Evolutionary conservation across 352 stramenopile species (phyloP).

Genomic region (Phytophthora cryptogea): DNA sequence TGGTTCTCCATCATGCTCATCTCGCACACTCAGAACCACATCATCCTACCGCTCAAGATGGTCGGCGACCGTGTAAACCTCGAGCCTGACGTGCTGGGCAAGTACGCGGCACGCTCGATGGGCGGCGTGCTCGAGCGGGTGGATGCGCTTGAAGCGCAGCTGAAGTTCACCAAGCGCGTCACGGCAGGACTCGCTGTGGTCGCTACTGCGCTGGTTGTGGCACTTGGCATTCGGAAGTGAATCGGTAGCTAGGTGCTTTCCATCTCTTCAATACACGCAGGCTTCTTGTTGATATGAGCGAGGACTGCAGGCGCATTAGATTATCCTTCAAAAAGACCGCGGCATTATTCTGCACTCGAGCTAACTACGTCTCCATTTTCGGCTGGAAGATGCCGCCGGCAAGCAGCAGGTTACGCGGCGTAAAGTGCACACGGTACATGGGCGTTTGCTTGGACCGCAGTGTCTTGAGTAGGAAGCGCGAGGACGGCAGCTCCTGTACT

Average conservation of each 20-base stretch:
- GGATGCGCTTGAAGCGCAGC: constrained; percentile 60
- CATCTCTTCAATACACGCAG: constrained; percentile 5
- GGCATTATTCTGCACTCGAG: constrained; percentile 11
- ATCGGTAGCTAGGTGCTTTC: neutral
- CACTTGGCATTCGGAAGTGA: constrained; percentile 39
- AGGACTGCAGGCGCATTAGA: constrained; percentile 25
- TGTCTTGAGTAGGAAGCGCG: constrained; percentile 82
- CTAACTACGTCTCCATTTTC: constrained; percentile 54
- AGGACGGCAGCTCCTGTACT: constrained; percentile 63
- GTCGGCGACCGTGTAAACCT: constrained; percentile 91
- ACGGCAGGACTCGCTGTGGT: constrained; percentile 36
- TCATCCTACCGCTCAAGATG: constrained; percentile 94
- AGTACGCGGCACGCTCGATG: constrained; percentile 89
- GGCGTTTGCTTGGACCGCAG: constrained; percentile 86
- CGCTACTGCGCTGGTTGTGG: constrained; percentile 30
- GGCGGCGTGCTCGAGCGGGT: constrained; percentile 59
- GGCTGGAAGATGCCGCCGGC: constrained; percentile 70
- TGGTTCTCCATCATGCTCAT: constrained; percentile 99
- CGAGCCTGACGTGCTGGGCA: constrained; percentile 92
- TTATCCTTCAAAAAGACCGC: constrained; percentile 28
- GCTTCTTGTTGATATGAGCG: constrained; percentile 9
- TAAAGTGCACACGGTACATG: constrained; percentile 85
- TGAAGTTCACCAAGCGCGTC: constrained; percentile 40
- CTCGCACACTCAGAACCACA: constrained; percentile 97
- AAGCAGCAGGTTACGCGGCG: constrained; percentile 80